phyloP scores from a whole-genome alignment of 306 rosid genomes.

The Aeschynomene evenia region DNA sequence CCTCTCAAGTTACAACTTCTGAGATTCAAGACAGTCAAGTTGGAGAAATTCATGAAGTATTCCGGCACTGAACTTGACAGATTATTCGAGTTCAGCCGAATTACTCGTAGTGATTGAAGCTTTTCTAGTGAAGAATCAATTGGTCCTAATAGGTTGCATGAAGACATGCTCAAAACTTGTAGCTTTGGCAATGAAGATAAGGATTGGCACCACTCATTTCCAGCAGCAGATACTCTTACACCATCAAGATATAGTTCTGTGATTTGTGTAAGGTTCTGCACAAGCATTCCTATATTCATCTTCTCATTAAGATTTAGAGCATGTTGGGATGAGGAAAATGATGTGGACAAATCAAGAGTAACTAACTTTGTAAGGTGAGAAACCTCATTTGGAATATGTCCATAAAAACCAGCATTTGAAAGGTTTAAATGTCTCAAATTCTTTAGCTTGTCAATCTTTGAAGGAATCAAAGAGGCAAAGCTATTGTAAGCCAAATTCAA shows the following conservation, averaged over 20 bases:
- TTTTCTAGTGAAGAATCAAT: conserved; percentile 30
- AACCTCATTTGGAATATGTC: conserved; percentile 31
- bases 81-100: conserved; percentile 16
- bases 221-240: conserved; percentile 31
- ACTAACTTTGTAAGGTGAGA: conserved; percentile 31
- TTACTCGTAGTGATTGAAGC: neutral
- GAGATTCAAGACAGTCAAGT: conserved; percentile 16
- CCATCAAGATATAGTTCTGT: conserved; percentile 42
- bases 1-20: neutral
- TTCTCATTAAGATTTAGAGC: conserved; percentile 25
- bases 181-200: conserved; percentile 18
- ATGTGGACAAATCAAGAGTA: conserved; percentile 24
- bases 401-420: conserved; percentile 34
- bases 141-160: conserved; percentile 34
- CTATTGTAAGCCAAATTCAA: conserved; percentile 33
- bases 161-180: conserved; percentile 29
- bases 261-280: conserved; percentile 36
- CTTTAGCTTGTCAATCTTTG: conserved; percentile 3
- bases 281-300: conserved; percentile 8
- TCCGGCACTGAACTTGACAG: conserved; percentile 25
- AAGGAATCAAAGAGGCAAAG: conserved; percentile 19
- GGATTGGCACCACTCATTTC: conserved; percentile 42
- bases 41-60: conserved; percentile 17
- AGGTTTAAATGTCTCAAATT: conserved; percentile 23
- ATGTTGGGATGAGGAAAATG: neutral